Evolutionary conservation across 2,329 filamentous ascomycete species (phyloP).

Genomic region (Penicillium hordei): DNA sequence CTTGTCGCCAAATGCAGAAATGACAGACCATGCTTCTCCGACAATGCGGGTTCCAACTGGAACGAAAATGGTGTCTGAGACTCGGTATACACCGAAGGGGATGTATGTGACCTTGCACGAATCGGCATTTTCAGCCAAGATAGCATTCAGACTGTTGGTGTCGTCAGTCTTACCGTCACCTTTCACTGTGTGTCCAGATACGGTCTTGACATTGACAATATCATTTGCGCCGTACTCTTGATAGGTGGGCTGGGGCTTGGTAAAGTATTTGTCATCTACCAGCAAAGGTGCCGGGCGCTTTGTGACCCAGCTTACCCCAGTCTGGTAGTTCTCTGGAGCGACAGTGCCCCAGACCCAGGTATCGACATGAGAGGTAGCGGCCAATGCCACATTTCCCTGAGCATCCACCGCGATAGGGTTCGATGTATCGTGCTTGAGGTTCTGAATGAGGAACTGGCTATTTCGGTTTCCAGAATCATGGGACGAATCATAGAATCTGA

Average conservation of each 20-base stretch:
- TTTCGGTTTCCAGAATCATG: conserved; percentile 28
- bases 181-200: conserved; percentile 40
- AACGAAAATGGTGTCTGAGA: conserved; percentile 49
- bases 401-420: conserved; percentile 33
- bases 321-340: conserved; percentile 29
- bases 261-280: conserved; percentile 43
- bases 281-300: conserved; percentile 34
- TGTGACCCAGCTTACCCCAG: conserved; percentile 33
- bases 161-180: conserved; percentile 48
- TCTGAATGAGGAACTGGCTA: conserved; percentile 32
- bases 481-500: conserved; percentile 31
- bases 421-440: conserved; percentile 23
- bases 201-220: conserved; percentile 50
- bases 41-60: conserved; percentile 53
- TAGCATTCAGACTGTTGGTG: conserved; percentile 37
- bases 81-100: conserved; percentile 41
- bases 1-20: conserved; percentile 49
- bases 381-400: conserved; percentile 22
- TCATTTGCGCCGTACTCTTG: conserved; percentile 42
- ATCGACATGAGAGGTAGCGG: conserved; percentile 21
- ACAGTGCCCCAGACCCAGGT: conserved; percentile 39
- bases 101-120: conserved; percentile 36
- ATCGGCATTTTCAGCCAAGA: conserved; percentile 32
- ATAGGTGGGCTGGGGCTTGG: conserved; percentile 47
- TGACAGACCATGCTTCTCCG: conserved; percentile 56